A percentile compares a stretch with the other conserved stretches of the same genome.
Conservation (phyloP, 768 basidiomycete species). For the Pleurotus pulmonarius region DNA sequence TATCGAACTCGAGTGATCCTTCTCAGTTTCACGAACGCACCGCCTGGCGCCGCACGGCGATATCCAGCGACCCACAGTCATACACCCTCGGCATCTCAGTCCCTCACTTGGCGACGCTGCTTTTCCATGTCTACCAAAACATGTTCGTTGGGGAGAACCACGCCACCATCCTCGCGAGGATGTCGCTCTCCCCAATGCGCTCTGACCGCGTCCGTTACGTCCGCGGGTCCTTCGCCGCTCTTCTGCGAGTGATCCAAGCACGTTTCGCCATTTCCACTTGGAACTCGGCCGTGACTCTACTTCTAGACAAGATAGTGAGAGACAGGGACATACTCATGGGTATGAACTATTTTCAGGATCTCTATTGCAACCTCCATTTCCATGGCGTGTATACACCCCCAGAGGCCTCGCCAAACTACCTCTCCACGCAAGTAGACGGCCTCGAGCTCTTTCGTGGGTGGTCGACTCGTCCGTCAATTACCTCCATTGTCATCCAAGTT, state of each 20-base stretch:
- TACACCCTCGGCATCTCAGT: slow-evolving; percentile 13
- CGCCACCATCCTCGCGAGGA: slow-evolving; percentile 4
- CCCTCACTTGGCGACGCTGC: slow-evolving; percentile 27
- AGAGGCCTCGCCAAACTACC: not conserved
- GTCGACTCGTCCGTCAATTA: slow-evolving; percentile 30
- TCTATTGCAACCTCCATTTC: slow-evolving; percentile 31
- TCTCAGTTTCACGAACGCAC: slow-evolving; percentile 31
- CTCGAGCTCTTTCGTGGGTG: slow-evolving; percentile 25
- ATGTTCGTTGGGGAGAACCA: slow-evolving; percentile 33
- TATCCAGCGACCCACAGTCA: not conserved
- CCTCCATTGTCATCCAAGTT: slow-evolving; percentile 31
- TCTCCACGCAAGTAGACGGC: not conserved
- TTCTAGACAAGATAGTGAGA: slow-evolving; percentile 17
- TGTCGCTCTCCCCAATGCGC: slow-evolving; percentile 4
- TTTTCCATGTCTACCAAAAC: slow-evolving; percentile 35
- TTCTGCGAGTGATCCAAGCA: slow-evolving; percentile 23
- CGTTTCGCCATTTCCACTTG: slow-evolving; percentile 19
- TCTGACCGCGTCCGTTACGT: slow-evolving; percentile 23
- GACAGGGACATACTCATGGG: slow-evolving; percentile 25
- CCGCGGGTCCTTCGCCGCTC: slow-evolving; percentile 26
- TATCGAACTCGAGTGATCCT: not conserved
- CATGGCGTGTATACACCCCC: slow-evolving; percentile 21
- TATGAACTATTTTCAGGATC: slow-evolving; percentile 33
- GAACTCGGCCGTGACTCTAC: slow-evolving; percentile 23
- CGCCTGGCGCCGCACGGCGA: slow-evolving; percentile 27